These are phyloP conservation scores for Tinospora cordifolia DNA, from an alignment of 164 flowering plant species.

Conservation along the genomic window DNA sequence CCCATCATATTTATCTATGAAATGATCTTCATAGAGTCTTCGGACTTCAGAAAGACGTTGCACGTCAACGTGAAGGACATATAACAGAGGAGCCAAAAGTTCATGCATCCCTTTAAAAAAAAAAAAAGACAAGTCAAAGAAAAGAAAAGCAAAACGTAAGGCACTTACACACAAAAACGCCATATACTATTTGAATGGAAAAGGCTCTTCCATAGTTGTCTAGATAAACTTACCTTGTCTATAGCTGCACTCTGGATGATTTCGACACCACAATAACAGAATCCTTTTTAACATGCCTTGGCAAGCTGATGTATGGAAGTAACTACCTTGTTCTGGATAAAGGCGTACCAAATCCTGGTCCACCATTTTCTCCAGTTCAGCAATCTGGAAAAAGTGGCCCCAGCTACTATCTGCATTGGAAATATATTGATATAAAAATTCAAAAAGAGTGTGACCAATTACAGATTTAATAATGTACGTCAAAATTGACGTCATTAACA, in stretches of 20 bases:
- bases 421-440: background rate
- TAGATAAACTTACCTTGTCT: slow-evolving; percentile 59
- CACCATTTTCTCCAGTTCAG: slow-evolving; percentile 86
- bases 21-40: slow-evolving; percentile 63
- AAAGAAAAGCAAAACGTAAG: background rate
- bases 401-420: slow-evolving; percentile 81
- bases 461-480: background rate
- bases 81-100: slow-evolving; percentile 85
- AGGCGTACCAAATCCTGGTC: slow-evolving; percentile 90
- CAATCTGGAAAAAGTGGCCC: slow-evolving; percentile 87
- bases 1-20: slow-evolving; percentile 83
- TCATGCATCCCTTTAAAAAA: slow-evolving; percentile 85
- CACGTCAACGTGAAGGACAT: slow-evolving; percentile 84
- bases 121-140: no score
- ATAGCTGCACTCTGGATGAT: slow-evolving; percentile 80
- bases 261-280: slow-evolving; percentile 82
- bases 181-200: background rate
- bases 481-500: background rate
- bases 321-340: slow-evolving; percentile 89
- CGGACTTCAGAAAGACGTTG: slow-evolving; percentile 65
- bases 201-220: background rate
- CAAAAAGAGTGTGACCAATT: background rate
- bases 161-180: background rate
- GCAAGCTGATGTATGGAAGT: slow-evolving; percentile 77
- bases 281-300: slow-evolving; percentile 82